Percentiles rank a stretch among this genome's conserved stretches.
phyloP scores from a whole-genome alignment of 305 asterid genomes.

The Fraxinus floribunda region DNA sequence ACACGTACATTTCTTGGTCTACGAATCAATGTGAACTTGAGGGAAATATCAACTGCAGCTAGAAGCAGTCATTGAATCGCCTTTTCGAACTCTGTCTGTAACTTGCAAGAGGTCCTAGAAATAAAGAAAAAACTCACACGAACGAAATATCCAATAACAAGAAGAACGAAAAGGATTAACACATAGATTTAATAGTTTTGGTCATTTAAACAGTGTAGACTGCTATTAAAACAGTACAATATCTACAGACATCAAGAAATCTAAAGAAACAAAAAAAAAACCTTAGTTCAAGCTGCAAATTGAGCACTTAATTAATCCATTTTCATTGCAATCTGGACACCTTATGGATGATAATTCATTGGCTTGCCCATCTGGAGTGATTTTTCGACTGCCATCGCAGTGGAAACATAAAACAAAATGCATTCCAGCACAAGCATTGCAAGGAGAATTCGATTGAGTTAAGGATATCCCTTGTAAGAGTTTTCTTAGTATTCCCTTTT shows the following conservation, averaged over 20 bases:
- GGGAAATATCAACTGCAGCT: neutral
- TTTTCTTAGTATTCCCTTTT: conserved; percentile 45
- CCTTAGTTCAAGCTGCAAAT: conserved; percentile 39
- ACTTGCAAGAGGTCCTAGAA: neutral
- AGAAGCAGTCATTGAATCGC: neutral
- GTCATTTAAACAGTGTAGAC: neutral
- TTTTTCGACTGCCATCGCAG: conserved; percentile 66
- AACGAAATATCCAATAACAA: neutral
- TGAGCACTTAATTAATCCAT: conserved; percentile 72
- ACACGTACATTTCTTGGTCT: neutral
- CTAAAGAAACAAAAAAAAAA: neutral
- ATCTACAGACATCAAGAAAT: conserved; percentile 21
- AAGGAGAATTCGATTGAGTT: conserved; percentile 33
- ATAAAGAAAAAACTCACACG: neutral
- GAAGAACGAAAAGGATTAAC: neutral
- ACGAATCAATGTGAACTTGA: neutral
- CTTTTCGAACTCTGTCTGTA: neutral
- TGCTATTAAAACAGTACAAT: neutral
- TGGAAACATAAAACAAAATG: conserved; percentile 49
- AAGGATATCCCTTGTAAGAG: conserved; percentile 56
- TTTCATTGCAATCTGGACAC: conserved; percentile 73
- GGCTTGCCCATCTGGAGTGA: conserved; percentile 25
- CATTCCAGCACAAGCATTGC: conserved; percentile 57
- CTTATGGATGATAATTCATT: conserved; percentile 16
- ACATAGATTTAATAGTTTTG: neutral